Evolutionary conservation across 805 yeast genomes (phyloP).

Genomic region (Candida krabiensis): DNA sequence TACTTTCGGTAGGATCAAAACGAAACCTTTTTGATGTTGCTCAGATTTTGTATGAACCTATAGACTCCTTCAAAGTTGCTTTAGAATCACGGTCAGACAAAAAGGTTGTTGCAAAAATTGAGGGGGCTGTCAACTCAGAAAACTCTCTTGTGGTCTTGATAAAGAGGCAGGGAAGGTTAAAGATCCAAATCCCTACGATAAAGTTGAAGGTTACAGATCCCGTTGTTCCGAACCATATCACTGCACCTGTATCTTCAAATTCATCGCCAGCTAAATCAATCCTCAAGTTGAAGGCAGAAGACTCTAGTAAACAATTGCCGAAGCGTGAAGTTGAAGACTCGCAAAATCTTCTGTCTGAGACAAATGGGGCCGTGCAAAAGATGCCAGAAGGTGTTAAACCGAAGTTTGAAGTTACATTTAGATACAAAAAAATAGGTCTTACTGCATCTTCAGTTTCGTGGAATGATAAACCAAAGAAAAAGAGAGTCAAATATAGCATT

Average conservation of each 20-base stretch:
- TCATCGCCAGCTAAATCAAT: conserved; percentile 11
- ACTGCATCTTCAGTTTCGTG: not conserved
- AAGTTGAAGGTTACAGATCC: conserved; percentile 24
- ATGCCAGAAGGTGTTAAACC: conserved; percentile 1
- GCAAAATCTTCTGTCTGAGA: not conserved
- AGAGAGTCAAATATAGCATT: conserved; percentile 22
- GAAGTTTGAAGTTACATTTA: conserved; percentile 18
- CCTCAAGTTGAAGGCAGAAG: conserved; percentile 17
- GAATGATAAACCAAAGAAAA: conserved; percentile 2
- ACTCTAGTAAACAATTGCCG: conserved; percentile 8
- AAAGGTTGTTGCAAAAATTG: conserved; percentile 58
- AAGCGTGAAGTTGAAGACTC: conserved; percentile 3
- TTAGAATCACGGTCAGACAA: conserved; percentile 68
- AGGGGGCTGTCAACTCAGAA: conserved; percentile 16
- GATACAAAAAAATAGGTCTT: conserved; percentile 9
- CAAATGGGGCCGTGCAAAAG: not conserved
- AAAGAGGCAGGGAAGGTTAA: conserved; percentile 59
- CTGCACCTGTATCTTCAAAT: conserved; percentile 3
- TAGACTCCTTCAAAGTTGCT: conserved; percentile 58
- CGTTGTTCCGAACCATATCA: conserved; percentile 2
- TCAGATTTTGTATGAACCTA: conserved; percentile 62
- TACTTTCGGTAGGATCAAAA: conserved; percentile 57
- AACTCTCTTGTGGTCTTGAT: conserved; percentile 51
- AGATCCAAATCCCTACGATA: conserved; percentile 45
- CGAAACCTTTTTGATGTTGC: conserved; percentile 64